Base-by-base conservation (phyloP, 495 filamentous ascomycete species). In the Penicillium robsamsonii region DNA sequence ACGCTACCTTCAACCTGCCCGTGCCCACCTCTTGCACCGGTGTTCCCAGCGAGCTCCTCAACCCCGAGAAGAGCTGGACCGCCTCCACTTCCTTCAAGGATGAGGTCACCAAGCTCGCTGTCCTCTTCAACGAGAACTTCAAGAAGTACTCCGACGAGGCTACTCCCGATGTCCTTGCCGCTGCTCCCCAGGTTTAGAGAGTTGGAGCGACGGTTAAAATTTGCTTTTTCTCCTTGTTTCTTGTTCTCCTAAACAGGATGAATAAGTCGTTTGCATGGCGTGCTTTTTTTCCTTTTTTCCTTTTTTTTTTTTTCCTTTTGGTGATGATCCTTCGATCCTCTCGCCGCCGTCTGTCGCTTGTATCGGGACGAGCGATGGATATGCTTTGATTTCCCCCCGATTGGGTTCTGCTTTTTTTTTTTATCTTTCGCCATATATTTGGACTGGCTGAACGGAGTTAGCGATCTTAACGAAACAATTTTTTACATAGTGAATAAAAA, bases 121-220 rank as follows among this genome's bases (percentile, higher is more conserved):
- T 64, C 46, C 81, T 97, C 51, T 97, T 97, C 82, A 83, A 86
- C 68, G 89, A 96, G 78, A 97, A 97, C 81, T 98, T 98, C 81
- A 86, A 92, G 80, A 95, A 94, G 80, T 97, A 96, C 79, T 76
- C 84, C 59, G 86, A 87, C 59, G 81, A 96, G 74, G 92, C 92
- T 24, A 96, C 92, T 33, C 75, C 79, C 53, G 93, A 96, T 51
- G 92, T 77, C 37, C 74, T 76, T 35, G 73, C 70, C 50, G 72
- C 73, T 30, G 75, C 74, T 44, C 75, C 71, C 49, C 59, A 70
- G 53, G 37, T 53, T 44, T 57, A 59, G 35, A 11, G n/a, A 37
- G 29, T 31, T 18, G 12, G 47, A 44, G 8, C 29, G 56, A 50
- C 37, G 43, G 57, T 53, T 44, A 48, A 63, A 65, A 67, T 62